Evolutionary conservation across 2,329 filamentous ascomycete species (phyloP).

Genomic region (Leptoxyphium fumago): DNA sequence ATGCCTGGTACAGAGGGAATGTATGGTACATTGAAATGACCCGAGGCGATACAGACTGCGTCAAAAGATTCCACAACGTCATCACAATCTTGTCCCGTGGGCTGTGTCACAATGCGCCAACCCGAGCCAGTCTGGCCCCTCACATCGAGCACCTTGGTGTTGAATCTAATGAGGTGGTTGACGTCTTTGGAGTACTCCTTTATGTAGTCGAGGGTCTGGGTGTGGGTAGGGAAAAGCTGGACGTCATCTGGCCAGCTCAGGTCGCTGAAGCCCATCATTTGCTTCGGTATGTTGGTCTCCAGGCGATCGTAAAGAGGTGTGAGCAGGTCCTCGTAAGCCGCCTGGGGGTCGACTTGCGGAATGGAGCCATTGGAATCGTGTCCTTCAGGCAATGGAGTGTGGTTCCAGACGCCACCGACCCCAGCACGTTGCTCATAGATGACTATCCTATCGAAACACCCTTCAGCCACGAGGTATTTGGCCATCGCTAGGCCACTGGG

Average conservation of each 20-base stretch:
- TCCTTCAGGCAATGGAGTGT: slow-evolving; percentile 38
- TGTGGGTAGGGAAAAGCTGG: slow-evolving; percentile 60
- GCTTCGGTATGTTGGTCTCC: slow-evolving; percentile 74
- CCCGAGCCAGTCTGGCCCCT: slow-evolving; percentile 10
- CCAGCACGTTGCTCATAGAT: slow-evolving; percentile 69
- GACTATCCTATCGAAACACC: slow-evolving; percentile 52
- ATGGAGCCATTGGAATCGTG: slow-evolving; percentile 32
- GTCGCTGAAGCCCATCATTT: slow-evolving; percentile 68
- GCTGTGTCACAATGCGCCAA: slow-evolving; percentile 47
- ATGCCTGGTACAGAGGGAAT: slow-evolving; percentile 29
- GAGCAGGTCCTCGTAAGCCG: slow-evolving; percentile 44
- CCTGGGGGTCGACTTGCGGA: slow-evolving; percentile 51
- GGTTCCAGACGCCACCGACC: slow-evolving; percentile 78
- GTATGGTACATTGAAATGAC: slow-evolving; percentile 33
- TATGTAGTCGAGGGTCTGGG: slow-evolving; percentile 60
- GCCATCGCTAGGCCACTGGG: slow-evolving; percentile 65
- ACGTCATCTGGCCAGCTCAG: slow-evolving; percentile 35
- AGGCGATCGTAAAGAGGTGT: slow-evolving; percentile 71
- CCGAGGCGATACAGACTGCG: slow-evolving; percentile 32
- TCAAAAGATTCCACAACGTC: slow-evolving; percentile 35
- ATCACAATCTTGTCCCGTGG: slow-evolving; percentile 1
- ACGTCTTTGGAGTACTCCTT: slow-evolving; percentile 56
- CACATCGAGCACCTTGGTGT: slow-evolving; percentile 53
- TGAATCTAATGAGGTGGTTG: slow-evolving; percentile 51
- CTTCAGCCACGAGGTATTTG: slow-evolving; percentile 59